Evolutionary conservation across 2,329 filamentous ascomycete genomes (phyloP).

Genomic region (Macrophomina tecta): DNA sequence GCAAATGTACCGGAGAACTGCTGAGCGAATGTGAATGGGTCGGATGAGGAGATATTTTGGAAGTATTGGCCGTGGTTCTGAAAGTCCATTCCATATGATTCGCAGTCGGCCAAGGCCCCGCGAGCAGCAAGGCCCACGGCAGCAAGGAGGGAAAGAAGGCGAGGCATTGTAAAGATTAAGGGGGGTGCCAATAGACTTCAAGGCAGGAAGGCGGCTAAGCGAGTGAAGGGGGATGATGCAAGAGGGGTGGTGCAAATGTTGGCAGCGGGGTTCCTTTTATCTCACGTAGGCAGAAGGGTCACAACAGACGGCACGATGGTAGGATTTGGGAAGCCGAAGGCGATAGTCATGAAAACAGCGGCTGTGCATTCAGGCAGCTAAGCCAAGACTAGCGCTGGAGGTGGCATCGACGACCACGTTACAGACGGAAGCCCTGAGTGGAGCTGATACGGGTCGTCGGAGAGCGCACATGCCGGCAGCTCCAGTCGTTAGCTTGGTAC

Average conservation of each 20-base stretch:
- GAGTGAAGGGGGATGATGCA: neutral
- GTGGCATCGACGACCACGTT: neutral
- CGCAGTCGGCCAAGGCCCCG: conserved; percentile 30
- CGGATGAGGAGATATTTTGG: conserved; percentile 48
- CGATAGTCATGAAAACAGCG: neutral
- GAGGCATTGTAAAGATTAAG: neutral
- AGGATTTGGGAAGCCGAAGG: neutral
- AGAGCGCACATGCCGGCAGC: neutral
- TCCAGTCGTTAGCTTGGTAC: neutral
- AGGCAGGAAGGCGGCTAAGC: neutral
- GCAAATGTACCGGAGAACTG: conserved; percentile 41
- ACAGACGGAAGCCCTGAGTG: neutral
- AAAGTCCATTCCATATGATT: conserved; percentile 45
- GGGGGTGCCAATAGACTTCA: neutral
- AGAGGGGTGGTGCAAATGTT: neutral
- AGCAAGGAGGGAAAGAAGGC: conserved; percentile 19
- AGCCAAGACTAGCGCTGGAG: neutral
- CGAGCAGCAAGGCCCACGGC: conserved; percentile 31
- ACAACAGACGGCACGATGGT: neutral
- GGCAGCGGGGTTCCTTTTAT: neutral
- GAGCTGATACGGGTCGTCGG: conserved; percentile 2
- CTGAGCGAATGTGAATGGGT: conserved; percentile 49
- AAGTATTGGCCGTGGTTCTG: conserved; percentile 48
- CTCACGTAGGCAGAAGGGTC: neutral
- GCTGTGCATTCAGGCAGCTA: neutral